Conservation (phyloP, 1,139 yeast species). For the Lodderomyces theae region DNA sequence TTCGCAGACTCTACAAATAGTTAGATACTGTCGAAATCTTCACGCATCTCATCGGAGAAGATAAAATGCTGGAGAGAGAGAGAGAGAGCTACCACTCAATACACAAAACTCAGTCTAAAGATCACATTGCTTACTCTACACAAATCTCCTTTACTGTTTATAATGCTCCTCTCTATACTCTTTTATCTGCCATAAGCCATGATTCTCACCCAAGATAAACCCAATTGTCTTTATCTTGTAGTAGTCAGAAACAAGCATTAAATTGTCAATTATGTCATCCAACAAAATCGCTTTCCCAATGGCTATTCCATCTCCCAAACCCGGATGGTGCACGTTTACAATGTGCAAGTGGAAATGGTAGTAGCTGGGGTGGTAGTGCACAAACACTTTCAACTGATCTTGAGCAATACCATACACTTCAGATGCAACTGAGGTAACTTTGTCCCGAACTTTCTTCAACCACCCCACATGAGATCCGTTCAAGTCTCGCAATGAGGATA, state of each 20-base stretch:
- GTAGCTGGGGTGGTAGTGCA: slow-evolving; percentile 94
- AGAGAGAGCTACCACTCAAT: slow-evolving; percentile 1
- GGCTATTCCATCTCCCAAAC: slow-evolving; percentile 66
- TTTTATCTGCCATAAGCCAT: slow-evolving; percentile 63
- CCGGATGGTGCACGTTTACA: slow-evolving; percentile 72
- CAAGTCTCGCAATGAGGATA: slow-evolving; percentile 77
- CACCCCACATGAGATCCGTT: slow-evolving; percentile 56
- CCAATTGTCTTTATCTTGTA: slow-evolving; percentile 42
- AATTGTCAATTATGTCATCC: slow-evolving; percentile 77
- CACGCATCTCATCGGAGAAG: slow-evolving; percentile 1
- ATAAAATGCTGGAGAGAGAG: background rate
- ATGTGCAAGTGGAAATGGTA: slow-evolving; percentile 93
- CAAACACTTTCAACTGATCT: slow-evolving; percentile 65
- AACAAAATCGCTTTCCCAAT: slow-evolving; percentile 81
- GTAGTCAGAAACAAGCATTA: slow-evolving; percentile 49
- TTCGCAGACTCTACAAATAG: no score
- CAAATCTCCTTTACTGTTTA: background rate
- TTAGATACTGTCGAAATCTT: background rate
- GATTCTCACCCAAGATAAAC: slow-evolving; percentile 71
- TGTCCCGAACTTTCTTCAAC: slow-evolving; percentile 44
- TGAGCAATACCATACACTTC: slow-evolving; percentile 33
- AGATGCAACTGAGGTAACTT: slow-evolving; percentile 48
- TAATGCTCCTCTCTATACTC: slow-evolving; percentile 19
- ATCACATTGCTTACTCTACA: background rate
- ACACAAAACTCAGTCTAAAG: no score